Base-by-base conservation (phyloP, 257 asterid genomes). In the Ballota nigra region DNA sequence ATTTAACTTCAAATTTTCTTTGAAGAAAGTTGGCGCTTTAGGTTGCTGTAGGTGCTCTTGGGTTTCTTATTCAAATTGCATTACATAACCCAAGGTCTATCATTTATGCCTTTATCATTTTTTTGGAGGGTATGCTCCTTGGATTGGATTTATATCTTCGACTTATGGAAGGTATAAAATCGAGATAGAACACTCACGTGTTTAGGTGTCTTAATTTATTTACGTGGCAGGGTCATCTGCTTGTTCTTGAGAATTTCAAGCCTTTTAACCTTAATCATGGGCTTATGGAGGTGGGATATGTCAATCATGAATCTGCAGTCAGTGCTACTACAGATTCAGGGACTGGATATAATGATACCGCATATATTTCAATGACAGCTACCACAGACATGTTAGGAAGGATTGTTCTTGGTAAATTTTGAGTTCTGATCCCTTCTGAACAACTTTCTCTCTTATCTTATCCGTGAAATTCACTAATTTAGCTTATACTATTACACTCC, bases 291-390 rank as follows among this genome's bases (percentile, higher is more conserved):
- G 87, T 66, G 29, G 96, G 92, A 47, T 94, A 94, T 75, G 83
- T 81, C 71, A 85, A 80, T 79, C 99, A 94, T 76, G 87, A 86
- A 70, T 84, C 91, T 47, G 85, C 97, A 71, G 24, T 77, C 66
- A 75, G 80, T 45, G 73, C 93, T 59, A 43, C 84, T 57, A 36
- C 85, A 47, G 83, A 79, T 68, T 26, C 75, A 16, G 80, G 51
- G 24, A 22, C 83, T 53, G 79, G 40, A 70, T 70, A 73, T 64
- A 73, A 87, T 80, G 96, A 79, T 69, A 69, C 76, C 68, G 76
- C 95, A 70, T 94, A 94, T 60, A 70, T 94, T 74, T 91, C 99
- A 57, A 91, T 94, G 99, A 85, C 97, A 11, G 97, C 97, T 73
- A 94, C 99, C 69, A 85, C 83, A 86, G 97, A 89, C 83, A 77